Base-by-base conservation (phyloP, 208 protist genomes). In the Crithidia acanthocephali region DNA sequence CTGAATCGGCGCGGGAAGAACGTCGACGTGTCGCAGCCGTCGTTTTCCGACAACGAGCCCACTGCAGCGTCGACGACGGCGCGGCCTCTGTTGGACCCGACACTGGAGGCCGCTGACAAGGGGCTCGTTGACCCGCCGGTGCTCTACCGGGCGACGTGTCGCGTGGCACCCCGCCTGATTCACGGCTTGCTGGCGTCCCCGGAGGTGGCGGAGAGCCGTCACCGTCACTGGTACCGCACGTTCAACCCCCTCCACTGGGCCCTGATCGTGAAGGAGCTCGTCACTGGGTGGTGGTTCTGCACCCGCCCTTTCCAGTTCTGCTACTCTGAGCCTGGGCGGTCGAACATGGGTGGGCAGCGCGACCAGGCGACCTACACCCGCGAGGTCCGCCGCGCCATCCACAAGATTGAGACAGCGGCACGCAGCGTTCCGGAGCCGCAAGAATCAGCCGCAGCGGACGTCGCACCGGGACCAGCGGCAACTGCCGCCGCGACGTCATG, bases 181-280 rank as follows among this genome's bases (percentile, higher is more conserved):
- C 88, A 94, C 72, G 91, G 93, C 58, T 72, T 96, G 13, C 73
- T 96, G 37, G 48, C 86, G 32, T 92, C 83, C 2, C 91, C 91
- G 7, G 91, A 96, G 72, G 84, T 94, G 70, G 44, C 68, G 20
- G 91, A 96, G 63, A 78, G 91, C n/a, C 86, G 84, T 37, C 84
- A 93, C 67, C 64, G 72, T 4, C 33, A 67, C 42, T 84, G 77
- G 69, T 83, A 72, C 27, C 76, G 55, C 27, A 86, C 74, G 6
- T 48, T 78, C 32, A 90, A 96, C 66, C 91, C 91, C 1, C 8
- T 94, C 16, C 83, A 93, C 71, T 90, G 82, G 85, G 27, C 74
- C 0, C 67, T 94, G 23, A 71, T 83, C 32, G 13, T 80, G n/a
- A 96, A 93, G 68, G 85, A 87, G 69, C 44, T 84, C 13, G 3